Base-by-base conservation (phyloP, 306 rosid genomes). In the Quercus glauca region DNA sequence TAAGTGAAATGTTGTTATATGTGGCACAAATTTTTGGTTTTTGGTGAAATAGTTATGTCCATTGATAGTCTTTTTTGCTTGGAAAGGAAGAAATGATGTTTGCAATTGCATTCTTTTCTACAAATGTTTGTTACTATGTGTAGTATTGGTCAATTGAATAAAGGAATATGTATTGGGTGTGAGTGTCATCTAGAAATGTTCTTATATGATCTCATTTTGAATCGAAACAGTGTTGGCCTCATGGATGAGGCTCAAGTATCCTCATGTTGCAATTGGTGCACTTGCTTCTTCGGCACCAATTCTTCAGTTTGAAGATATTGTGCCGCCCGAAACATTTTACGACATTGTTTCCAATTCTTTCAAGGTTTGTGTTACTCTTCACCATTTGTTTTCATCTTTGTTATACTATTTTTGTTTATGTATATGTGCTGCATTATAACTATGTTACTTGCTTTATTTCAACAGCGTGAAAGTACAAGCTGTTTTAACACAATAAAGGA, bases 231-330 rank as follows among this genome's bases (percentile, higher is more conserved):
- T 93, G 98, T 81, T 93, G 56, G 98, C 98, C 6, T 88, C 98
- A 41, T 93, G 98, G 98, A 93, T 91, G 98, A 93, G 98, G 88
- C 91, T 93, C 60, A 93, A 91, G 84, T 93, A 93, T 85, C 98
- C 98, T 68, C 94, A 93, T 80, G 81, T 91, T 79, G 89, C 98
- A 14, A 18, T 93, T 61, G 98, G 98, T 58, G 98, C 94, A 68
- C 93, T 93, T 29, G 90, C 98, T 82, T 88, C 98, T 80, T 93
- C 97, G 3, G 98, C 98, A 14, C 98, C 97, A 0, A 93, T 93
- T 85, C 98, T 93, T 86, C 97, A 93, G 73, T 93, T 93, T 29
- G 98, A 93, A 76, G 77, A 93, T 77, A 80, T 93, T 82, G 97
- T 91, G 78, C 97, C 97, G 0, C 76, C 81, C 0, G 89, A 91